Evolutionary conservation across 177 flowering plant genomes (phyloP).

Genomic region (Telopea speciosissima): DNA sequence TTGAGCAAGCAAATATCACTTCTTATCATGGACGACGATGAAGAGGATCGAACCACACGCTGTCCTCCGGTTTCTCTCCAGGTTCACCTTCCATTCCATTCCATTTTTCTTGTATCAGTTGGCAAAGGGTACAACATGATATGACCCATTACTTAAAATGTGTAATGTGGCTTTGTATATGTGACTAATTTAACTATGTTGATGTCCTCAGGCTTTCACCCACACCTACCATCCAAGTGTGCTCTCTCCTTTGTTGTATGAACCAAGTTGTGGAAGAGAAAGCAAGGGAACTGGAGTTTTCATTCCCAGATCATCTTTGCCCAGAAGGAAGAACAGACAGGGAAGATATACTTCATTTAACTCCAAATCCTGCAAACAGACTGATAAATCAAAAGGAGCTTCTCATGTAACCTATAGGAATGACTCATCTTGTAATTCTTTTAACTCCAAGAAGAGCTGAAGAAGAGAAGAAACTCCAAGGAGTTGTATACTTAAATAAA

Average conservation of each 20-base stretch:
- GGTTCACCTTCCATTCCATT: conserved; percentile 26
- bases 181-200: background rate
- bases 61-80: conserved; percentile 55
- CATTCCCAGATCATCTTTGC: conserved; percentile 57
- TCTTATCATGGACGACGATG: conserved; percentile 79
- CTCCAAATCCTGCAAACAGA: conserved; percentile 25
- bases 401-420: conserved; percentile 17
- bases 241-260: conserved; percentile 27
- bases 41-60: conserved; percentile 30
- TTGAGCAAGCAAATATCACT: conserved; percentile 63
- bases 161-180: too few relatives aligned
- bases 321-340: conserved; percentile 59
- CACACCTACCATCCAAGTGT: conserved; percentile 25
- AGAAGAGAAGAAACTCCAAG: background rate
- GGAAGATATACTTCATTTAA: conserved; percentile 32
- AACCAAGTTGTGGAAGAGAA: conserved; percentile 42
- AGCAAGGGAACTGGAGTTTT: conserved; percentile 94
- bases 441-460: conserved; percentile 10
- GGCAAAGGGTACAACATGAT: too few relatives aligned
- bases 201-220: conserved; percentile 35
- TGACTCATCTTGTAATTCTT: conserved; percentile 20
- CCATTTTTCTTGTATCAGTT: background rate
- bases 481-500: background rate
- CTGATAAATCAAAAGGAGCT: conserved; percentile 20
- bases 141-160: too few relatives aligned